phyloP scores from a whole-genome alignment of 2,329 filamentous ascomycete genomes.

The Scedosporium dehoogii region DNA sequence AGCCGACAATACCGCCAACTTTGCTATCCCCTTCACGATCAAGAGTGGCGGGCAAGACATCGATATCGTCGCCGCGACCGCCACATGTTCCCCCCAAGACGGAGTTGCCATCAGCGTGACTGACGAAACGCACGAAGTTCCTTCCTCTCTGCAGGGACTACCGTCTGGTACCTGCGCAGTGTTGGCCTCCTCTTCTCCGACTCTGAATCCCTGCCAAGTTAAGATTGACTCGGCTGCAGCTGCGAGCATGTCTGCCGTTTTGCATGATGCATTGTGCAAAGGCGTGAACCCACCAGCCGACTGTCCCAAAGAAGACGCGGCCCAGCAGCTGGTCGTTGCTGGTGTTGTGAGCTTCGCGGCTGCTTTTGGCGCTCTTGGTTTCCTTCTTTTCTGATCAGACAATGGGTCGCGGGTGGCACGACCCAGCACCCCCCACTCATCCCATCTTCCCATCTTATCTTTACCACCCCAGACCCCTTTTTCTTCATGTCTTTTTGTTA shows the following conservation, averaged over 20 bases:
- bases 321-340: slow-evolving; percentile 6
- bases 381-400: slow-evolving; percentile 11
- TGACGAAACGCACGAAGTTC: slow-evolving; percentile 8
- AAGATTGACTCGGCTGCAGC: slow-evolving; percentile 11
- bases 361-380: slow-evolving; percentile 3
- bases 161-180: slow-evolving; percentile 8
- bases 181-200: slow-evolving; percentile 6
- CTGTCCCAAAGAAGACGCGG: slow-evolving; percentile 9
- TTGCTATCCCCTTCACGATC: slow-evolving; percentile 10
- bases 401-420: neutral
- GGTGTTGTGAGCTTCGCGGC: slow-evolving; percentile 8
- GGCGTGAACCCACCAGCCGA: slow-evolving; percentile 9
- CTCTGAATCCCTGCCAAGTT: slow-evolving; percentile 12
- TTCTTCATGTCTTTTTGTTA: neutral
- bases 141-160: neutral
- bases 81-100: slow-evolving; percentile 18
- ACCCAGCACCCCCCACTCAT: neutral
- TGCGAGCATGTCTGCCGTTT: slow-evolving; percentile 11
- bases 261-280: slow-evolving; percentile 7
- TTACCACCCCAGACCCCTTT: neutral
- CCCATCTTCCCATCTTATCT: neutral
- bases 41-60: slow-evolving; percentile 28
- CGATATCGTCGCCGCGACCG: slow-evolving; percentile 41
- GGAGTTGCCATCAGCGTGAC: slow-evolving; percentile 10
- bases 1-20: slow-evolving; percentile 7